Evolutionary conservation across 73 alveolate genomes (phyloP), one percentile per base, ranked within the genome.

Genomic region (Paramecium caudatum): DNA sequence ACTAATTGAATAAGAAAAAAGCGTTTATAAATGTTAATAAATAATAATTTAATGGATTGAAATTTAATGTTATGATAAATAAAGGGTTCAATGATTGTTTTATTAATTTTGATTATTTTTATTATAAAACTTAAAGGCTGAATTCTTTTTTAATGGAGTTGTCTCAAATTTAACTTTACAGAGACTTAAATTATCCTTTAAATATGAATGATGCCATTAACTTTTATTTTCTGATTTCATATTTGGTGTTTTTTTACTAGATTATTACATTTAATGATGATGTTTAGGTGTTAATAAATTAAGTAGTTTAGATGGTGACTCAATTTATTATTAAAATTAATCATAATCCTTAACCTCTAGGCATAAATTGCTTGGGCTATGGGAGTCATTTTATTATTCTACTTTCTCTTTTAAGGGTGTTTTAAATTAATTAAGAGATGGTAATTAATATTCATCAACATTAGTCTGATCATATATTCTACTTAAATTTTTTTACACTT

Each of bases 101-200:
- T n/a, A n/a, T n/a, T n/a, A n/a, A n/a, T n/a, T n/a, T n/a, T 55
- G 30, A 55, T 55, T 55, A 55, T 10, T 12, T 74, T 45, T 74
- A 45, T 74, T 74, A 43, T 74, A 74, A 15, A 74, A 74, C 32
- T 74, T 74, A 23, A 74, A 74, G 27, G 88, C 88, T n/a, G 88
- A 74, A 47, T 74, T 74, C 88, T 74, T 74, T 74, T 74, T 74
- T 39, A 74, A 23, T 15, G 88, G 88, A 41, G 88, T 74, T 21
- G 88, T 74, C 16, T 74, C 88, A 74, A 74, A 74, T 41, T 21
- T 74, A 9, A 74, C n/a, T 21, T 41, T 74, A 65, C 83, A 32
- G 3, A 65, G 34, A 8, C 88, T 74, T 27, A 74, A 39, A 17
- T 74, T 37, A 39, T 74, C 88, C 19, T 74, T 74, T 9, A 74